Conservation (phyloP, 2,329 filamentous ascomycete species). For the Stachybotrys chartarum region DNA sequence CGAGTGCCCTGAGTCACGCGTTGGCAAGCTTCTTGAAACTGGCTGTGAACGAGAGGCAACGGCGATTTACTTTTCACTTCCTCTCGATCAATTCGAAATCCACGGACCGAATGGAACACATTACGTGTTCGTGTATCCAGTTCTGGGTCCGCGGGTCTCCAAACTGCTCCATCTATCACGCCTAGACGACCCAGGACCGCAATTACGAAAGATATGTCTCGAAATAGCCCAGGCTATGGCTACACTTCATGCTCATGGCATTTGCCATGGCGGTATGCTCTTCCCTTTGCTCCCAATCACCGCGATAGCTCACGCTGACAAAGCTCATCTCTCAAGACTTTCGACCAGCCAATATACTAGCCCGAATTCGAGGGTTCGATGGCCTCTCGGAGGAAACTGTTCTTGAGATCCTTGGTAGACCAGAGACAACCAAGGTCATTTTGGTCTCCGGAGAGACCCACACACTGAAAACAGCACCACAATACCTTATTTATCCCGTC, state of each 20-base stretch:
- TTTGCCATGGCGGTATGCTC: conserved; percentile 19
- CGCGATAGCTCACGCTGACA: not conserved
- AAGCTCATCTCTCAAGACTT: conserved; percentile 8
- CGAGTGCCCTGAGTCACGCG: conserved; percentile 12
- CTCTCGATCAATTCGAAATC: conserved; percentile 13
- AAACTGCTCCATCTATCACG: not conserved
- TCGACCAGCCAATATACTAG: conserved; percentile 12
- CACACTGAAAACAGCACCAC: conserved; percentile 6
- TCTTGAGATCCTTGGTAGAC: conserved; percentile 7
- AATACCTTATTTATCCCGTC: conserved; percentile 15
- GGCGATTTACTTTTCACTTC: conserved; percentile 5
- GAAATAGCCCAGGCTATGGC: conserved; percentile 9
- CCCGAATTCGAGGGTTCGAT: conserved; percentile 9
- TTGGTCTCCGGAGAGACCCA: conserved; percentile 2
- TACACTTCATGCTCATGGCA: conserved; percentile 12
- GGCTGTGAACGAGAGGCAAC: not conserved
- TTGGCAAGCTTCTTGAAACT: conserved; percentile 5
- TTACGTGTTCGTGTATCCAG: conserved; percentile 12
- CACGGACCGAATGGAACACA: conserved; percentile 14
- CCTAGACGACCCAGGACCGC: conserved; percentile 1
- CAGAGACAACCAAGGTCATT: conserved; percentile 1
- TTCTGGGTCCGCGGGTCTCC: conserved; percentile 12
- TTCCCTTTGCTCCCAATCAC: not conserved
- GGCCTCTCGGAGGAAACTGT: conserved; percentile 10
- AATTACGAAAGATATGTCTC: conserved; percentile 7